Conservation (phyloP, 2,329 filamentous ascomycete genomes). For the Pochonia chlamydosporia region DNA sequence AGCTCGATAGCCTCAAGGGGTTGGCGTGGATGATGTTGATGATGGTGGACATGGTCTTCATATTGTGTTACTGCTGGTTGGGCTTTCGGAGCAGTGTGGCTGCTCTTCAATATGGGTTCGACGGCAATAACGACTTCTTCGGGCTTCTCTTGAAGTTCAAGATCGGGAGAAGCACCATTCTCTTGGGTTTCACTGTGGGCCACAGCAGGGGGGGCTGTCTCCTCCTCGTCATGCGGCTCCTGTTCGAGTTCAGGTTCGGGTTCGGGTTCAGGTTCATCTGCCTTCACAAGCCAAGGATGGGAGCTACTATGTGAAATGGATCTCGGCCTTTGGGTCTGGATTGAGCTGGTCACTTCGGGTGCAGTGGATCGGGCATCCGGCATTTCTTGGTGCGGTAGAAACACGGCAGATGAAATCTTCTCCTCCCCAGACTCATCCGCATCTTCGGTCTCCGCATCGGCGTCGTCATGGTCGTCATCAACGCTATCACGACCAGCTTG, state of each 20-base stretch:
- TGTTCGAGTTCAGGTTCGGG: constrained; percentile 22
- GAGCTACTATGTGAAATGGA: constrained; percentile 32
- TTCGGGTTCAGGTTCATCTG: constrained; percentile 41
- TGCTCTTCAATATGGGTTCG: constrained; percentile 35
- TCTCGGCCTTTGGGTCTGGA: constrained; percentile 42
- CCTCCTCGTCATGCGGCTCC: constrained; percentile 17
- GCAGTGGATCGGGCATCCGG: constrained; percentile 26
- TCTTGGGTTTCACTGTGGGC: constrained; percentile 23
- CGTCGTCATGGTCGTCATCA: constrained; percentile 9
- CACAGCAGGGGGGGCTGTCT: constrained; percentile 15
- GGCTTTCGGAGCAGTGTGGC: constrained; percentile 20
- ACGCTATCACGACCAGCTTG: constrained; percentile 14
- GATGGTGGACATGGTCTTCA: constrained; percentile 45
- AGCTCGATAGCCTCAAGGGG: constrained; percentile 89
- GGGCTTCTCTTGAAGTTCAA: constrained; percentile 27
- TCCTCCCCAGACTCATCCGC: constrained; percentile 66
- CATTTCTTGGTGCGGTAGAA: constrained; percentile 67
- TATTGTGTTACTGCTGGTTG: constrained; percentile 33
- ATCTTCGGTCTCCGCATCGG: constrained; percentile 26
- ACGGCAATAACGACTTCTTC: constrained; percentile 36
- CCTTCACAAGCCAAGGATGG: constrained; percentile 53
- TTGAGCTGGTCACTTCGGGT: constrained; percentile 26
- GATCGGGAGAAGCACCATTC: constrained; percentile 19
- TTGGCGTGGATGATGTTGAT: constrained; percentile 44
- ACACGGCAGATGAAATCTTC: constrained; percentile 81